Percentiles rank a stretch among this genome's conserved stretches.
Conservation (phyloP, 441 rosid genomes). For the Brassica hybrid region DNA sequence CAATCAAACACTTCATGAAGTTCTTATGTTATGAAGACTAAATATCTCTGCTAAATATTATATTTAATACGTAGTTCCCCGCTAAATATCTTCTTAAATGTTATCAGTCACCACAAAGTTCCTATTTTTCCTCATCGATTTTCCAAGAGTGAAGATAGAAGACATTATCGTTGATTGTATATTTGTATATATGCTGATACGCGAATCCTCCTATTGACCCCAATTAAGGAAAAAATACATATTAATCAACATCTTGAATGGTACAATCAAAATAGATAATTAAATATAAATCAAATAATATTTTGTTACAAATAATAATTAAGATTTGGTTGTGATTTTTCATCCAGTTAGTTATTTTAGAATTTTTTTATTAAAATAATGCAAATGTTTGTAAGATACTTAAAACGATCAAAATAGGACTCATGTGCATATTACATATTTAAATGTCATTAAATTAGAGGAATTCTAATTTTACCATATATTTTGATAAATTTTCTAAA, state of each 20-base stretch:
- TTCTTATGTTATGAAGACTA: background rate
- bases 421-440: background rate
- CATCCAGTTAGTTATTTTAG: background rate
- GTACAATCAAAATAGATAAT: background rate
- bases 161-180: background rate
- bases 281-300: background rate
- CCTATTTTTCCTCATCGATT: background rate
- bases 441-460: background rate
- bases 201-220: background rate
- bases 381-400: background rate
- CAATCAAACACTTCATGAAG: background rate
- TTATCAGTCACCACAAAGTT: background rate
- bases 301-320: too few species aligned
- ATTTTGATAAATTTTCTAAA: background rate
- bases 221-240: background rate
- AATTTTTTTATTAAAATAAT: too few species aligned
- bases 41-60: background rate
- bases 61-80: background rate
- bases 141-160: background rate
- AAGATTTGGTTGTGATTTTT: background rate
- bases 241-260: too few species aligned
- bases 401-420: background rate
- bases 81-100: background rate
- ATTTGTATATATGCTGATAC: background rate
- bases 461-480: background rate